Evolutionary conservation across 2,329 filamentous ascomycete species (phyloP).

Genomic region (Xylariaceae sp.): DNA sequence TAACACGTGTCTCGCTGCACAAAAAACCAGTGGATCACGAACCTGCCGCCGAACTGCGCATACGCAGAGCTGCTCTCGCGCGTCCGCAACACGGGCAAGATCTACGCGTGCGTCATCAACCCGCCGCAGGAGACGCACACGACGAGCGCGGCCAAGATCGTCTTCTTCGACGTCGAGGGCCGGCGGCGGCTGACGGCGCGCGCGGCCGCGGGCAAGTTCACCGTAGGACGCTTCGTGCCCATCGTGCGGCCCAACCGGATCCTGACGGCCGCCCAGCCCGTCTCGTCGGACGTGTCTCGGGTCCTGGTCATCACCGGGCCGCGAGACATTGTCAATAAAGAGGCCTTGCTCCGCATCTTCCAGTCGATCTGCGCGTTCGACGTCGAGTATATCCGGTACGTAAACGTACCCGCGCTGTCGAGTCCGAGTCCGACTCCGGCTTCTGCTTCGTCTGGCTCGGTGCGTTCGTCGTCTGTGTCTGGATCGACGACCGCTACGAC

Average conservation of each 20-base stretch:
- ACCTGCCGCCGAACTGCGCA: constrained; percentile 5
- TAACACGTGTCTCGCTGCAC: not conserved
- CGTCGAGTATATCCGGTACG: constrained; percentile 1
- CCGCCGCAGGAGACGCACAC: not conserved
- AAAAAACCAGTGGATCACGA: constrained; percentile 8
- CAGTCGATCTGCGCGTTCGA: constrained; percentile 4
- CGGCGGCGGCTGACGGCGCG: not conserved
- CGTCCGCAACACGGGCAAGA: constrained; percentile 4
- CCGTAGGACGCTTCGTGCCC: constrained; percentile 1
- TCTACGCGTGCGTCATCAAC: constrained; percentile 7
- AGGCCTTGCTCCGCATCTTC: not conserved
- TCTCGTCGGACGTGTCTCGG: constrained; percentile 1
- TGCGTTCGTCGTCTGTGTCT: too few species aligned
- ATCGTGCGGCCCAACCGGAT: constrained; percentile 3
- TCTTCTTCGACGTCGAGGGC: constrained; percentile 9
- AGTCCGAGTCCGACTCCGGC: too few species aligned
- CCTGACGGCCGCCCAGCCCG: not conserved
- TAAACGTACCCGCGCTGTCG: too few species aligned
- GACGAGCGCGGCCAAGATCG: constrained; percentile 9
- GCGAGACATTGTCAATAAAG: not conserved
- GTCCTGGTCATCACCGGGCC: constrained; percentile 7
- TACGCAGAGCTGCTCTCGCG: constrained; percentile 1
- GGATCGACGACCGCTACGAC: too few species aligned
- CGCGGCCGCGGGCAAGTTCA: not conserved
- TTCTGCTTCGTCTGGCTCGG: too few species aligned